These are phyloP conservation scores for Hydrangea macrophylla DNA, from an alignment of 148 eudicot genomes.

Conservation along the genomic window DNA sequence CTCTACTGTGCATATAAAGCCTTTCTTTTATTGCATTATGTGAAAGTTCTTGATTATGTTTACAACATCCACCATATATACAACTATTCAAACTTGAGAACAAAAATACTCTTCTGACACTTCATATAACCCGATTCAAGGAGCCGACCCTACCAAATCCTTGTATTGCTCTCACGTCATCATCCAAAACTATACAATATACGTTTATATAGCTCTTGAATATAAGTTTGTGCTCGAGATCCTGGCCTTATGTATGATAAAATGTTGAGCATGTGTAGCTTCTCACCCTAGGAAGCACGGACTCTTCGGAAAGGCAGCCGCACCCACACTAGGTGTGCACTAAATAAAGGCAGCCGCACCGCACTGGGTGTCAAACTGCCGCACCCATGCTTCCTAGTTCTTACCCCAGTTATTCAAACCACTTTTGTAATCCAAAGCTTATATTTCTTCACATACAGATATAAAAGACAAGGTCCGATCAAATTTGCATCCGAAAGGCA, in stretches of 20 bases:
- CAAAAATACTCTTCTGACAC: constrained; percentile 7
- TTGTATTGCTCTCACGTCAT: constrained; percentile 8
- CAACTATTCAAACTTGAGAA: constrained; percentile 5
- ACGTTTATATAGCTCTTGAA: not conserved
- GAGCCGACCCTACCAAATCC: constrained; percentile 5
- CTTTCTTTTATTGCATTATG: not conserved
- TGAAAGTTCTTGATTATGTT: not conserved
- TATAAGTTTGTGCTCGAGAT: not conserved
- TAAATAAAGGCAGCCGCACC: no score
- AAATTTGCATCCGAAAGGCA: constrained; percentile 69
- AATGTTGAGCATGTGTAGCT: not conserved
- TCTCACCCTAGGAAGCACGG: no score
- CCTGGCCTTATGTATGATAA: not conserved
- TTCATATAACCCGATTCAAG: not conserved
- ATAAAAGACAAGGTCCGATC: constrained; percentile 78
- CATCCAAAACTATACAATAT: constrained; percentile 6
- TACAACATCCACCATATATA: constrained; percentile 6
- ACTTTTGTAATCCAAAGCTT: constrained; percentile 76
- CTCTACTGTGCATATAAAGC: not conserved
- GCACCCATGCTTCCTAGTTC: no score
- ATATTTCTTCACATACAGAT: constrained; percentile 55
- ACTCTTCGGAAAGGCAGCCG: no score
- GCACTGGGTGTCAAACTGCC: no score
- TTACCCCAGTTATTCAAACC: constrained; percentile 32
- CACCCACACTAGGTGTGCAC: no score